Evolutionary conservation across 805 yeast species (phyloP).

Genomic region (baker's yeast (Saccharomyces cerevisiae)): DNA sequence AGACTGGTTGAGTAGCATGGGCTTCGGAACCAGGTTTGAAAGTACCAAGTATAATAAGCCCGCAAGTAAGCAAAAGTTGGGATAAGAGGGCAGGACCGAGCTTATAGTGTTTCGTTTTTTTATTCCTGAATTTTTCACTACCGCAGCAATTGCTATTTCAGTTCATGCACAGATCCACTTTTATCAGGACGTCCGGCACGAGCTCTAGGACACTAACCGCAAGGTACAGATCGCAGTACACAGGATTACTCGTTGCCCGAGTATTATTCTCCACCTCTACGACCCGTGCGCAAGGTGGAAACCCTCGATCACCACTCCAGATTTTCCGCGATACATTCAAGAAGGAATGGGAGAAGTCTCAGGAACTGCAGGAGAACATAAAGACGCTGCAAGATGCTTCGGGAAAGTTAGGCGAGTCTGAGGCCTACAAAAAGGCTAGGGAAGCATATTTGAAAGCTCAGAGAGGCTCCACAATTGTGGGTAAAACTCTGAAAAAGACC

Average conservation of each 20-base stretch:
- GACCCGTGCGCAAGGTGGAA: constrained; percentile 8
- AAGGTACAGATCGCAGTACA: background rate
- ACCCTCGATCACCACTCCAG: constrained; percentile 60
- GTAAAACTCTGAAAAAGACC: constrained; percentile 72
- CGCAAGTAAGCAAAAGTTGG: constrained; percentile 3
- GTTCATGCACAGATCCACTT: background rate
- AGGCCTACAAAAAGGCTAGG: constrained; percentile 84
- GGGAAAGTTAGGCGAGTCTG: constrained; percentile 87
- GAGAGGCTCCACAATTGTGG: constrained; percentile 57
- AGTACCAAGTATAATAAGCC: background rate
- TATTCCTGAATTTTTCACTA: background rate
- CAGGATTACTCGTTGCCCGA: background rate
- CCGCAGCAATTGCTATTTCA: background rate
- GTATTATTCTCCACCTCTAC: constrained; percentile 11
- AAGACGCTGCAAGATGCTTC: constrained; percentile 94
- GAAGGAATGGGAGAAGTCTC: constrained; percentile 82
- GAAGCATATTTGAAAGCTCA: constrained; percentile 88
- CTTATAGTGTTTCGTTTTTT: background rate
- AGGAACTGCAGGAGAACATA: constrained; percentile 83
- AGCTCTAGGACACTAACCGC: background rate
- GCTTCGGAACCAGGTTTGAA: background rate
- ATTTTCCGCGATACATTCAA: constrained; percentile 90
- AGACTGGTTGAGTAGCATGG: background rate
- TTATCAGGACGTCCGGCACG: background rate
- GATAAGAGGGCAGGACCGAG: constrained; percentile 3